Conservation (phyloP, 176 grass and related monocot species). For the Tillandsia fasciculata region DNA sequence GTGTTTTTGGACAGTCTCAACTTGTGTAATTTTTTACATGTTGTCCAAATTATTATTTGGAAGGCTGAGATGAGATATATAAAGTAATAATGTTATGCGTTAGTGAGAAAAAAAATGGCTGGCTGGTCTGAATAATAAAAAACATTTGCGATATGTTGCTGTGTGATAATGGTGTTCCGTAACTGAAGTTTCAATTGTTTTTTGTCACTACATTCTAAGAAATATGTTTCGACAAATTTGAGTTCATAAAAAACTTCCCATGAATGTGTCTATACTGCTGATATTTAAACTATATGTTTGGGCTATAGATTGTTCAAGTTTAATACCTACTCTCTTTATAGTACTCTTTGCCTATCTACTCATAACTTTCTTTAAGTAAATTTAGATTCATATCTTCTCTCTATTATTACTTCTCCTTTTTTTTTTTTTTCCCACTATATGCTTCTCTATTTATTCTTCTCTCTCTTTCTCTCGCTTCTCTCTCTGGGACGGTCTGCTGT, state of each 20-base stretch:
- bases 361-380: slow-evolving; percentile 22
- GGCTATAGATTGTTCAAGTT: too few species aligned
- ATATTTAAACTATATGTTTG: too few species aligned
- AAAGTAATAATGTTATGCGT: too few species aligned
- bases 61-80: too few species aligned
- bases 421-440: slow-evolving; percentile 39
- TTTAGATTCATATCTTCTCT: slow-evolving; percentile 32
- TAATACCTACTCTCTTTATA: neutral
- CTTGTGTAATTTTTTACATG: too few species aligned
- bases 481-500: slow-evolving; percentile 34
- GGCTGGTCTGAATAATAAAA: neutral
- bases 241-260: too few species aligned
- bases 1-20: too few species aligned
- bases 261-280: too few species aligned
- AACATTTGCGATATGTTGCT: neutral
- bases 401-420: slow-evolving; percentile 34
- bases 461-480: slow-evolving; percentile 35
- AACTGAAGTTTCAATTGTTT: slow-evolving; percentile 4
- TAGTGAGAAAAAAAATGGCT: too few species aligned
- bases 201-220: neutral
- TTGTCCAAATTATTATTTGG: too few species aligned
- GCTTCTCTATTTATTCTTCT: slow-evolving; percentile 57
- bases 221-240: neutral
- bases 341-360: slow-evolving; percentile 20
- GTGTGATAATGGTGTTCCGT: neutral